A percentile compares a stretch with the other conserved stretches of the same genome.
Evolutionary conservation across 768 basidiomycete species (phyloP).

Genomic region (Calocera cornea): DNA sequence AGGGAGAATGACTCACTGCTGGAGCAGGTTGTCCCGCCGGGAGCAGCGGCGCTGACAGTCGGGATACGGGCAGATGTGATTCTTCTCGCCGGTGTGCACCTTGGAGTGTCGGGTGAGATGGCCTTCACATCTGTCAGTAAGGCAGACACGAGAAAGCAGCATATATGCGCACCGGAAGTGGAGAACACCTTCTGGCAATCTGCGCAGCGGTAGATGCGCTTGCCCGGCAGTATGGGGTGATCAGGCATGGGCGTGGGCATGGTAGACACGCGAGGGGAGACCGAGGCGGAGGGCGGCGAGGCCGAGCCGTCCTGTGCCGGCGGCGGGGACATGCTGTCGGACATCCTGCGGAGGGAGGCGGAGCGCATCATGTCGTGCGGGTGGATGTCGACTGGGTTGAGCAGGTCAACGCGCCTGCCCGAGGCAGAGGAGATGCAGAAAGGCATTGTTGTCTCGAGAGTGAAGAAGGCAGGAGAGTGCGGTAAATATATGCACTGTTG

Average conservation of each 20-base stretch:
- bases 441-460: not conserved
- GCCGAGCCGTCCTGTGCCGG: not conserved
- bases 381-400: constrained; percentile 1
- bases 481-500: not conserved
- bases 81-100: constrained; percentile 82
- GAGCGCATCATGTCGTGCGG: not conserved
- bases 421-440: constrained; percentile 2
- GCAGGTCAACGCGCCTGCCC: constrained; percentile 1
- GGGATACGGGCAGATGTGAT: constrained; percentile 90
- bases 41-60: constrained; percentile 86
- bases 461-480: not conserved
- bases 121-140: not conserved
- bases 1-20: constrained; percentile 34
- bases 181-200: constrained; percentile 71
- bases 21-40: constrained; percentile 73
- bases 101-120: constrained; percentile 80
- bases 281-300: not conserved
- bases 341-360: not conserved
- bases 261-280: not conserved
- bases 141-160: not conserved
- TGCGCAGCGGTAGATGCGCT: constrained; percentile 41
- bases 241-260: not conserved
- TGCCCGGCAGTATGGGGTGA: constrained; percentile 21
- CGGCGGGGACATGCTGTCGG: not conserved
- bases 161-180: constrained; percentile 44